Evolutionary conservation across 345 rosid genomes (phyloP).

Genomic region (Erysimum cheiranthoides): DNA sequence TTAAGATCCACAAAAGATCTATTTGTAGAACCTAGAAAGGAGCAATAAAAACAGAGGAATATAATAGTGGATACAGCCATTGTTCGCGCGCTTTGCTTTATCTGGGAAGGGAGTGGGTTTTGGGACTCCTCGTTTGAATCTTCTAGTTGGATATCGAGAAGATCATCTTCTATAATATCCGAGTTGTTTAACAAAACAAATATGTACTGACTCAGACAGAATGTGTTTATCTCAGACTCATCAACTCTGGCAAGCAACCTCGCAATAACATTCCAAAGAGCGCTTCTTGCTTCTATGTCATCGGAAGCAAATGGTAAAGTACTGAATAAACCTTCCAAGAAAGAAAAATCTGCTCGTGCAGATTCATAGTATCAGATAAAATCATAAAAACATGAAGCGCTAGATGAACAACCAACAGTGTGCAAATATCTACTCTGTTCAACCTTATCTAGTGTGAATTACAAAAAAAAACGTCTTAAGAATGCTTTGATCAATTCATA

Average conservation of each 20-base stretch:
- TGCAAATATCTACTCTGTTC: background rate
- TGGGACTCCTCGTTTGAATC: constrained; percentile 43
- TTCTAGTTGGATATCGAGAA: constrained; percentile 62
- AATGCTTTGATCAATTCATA: constrained; percentile 13
- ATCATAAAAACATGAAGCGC: constrained; percentile 27
- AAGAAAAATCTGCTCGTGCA: constrained; percentile 60
- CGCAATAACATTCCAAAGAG: constrained; percentile 68
- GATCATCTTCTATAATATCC: constrained; percentile 82
- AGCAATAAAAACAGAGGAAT: constrained; percentile 2
- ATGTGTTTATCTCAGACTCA: constrained; percentile 56
- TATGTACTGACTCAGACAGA: constrained; percentile 51
- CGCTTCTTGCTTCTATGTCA: constrained; percentile 73
- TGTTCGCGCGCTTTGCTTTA: constrained; percentile 46
- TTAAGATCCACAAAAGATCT: constrained; percentile 49
- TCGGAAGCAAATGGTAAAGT: constrained; percentile 66
- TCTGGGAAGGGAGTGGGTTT: no score
- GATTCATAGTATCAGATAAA: constrained; percentile 43
- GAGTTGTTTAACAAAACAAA: constrained; percentile 53
- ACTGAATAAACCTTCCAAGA: constrained; percentile 74
- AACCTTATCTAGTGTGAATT: background rate
- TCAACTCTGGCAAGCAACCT: constrained; percentile 58
- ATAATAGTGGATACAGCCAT: constrained; percentile 74
- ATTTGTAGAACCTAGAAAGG: background rate
- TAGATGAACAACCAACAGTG: constrained; percentile 8
- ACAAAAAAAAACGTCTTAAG: background rate